Percentiles rank a stretch among this genome's conserved stretches.
These are phyloP conservation scores for Penicillium tannophilum DNA, from an alignment of 495 filamentous ascomycete genomes.

Conservation along the genomic window DNA sequence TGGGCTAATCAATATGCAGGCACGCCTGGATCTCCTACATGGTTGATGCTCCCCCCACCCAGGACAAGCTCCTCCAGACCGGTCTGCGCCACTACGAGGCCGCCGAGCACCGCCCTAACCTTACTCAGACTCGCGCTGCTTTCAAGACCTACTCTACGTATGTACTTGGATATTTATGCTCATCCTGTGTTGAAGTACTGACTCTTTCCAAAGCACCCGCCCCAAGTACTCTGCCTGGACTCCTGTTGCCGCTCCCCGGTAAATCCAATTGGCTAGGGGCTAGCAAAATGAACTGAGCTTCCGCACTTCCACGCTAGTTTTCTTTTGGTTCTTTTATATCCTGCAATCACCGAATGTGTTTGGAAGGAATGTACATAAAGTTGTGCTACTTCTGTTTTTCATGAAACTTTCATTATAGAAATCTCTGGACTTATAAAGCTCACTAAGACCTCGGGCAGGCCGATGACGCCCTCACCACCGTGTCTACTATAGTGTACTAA, in stretches of 20 bases:
- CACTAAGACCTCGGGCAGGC: too few species aligned
- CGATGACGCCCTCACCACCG: too few species aligned
- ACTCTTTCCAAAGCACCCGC: conserved; percentile 30
- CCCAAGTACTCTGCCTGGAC: conserved; percentile 50
- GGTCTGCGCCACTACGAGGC: conserved; percentile 73
- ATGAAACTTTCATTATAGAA: conserved; percentile 11
- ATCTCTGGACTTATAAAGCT: background rate
- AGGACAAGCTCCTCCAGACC: conserved; percentile 71
- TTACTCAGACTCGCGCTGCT: conserved; percentile 72
- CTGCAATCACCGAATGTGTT: conserved; percentile 8
- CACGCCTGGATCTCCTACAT: conserved; percentile 96
- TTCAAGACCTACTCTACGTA: conserved; percentile 96
- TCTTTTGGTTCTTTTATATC: conserved; percentile 18
- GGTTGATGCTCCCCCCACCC: conserved; percentile 78
- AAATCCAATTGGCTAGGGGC: conserved; percentile 24
- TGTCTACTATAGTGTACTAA: background rate
- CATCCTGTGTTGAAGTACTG: background rate
- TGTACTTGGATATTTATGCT: conserved; percentile 32
- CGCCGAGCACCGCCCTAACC: conserved; percentile 70
- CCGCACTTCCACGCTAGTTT: conserved; percentile 15
- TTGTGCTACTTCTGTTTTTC: conserved; percentile 36
- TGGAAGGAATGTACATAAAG: conserved; percentile 47
- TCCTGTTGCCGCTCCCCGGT: conserved; percentile 49
- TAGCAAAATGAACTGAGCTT: conserved; percentile 27
- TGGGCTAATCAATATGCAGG: conserved; percentile 44